Evolutionary conservation across 106 monocot genomes (phyloP).

Genomic region (Dendrobium nobile): DNA sequence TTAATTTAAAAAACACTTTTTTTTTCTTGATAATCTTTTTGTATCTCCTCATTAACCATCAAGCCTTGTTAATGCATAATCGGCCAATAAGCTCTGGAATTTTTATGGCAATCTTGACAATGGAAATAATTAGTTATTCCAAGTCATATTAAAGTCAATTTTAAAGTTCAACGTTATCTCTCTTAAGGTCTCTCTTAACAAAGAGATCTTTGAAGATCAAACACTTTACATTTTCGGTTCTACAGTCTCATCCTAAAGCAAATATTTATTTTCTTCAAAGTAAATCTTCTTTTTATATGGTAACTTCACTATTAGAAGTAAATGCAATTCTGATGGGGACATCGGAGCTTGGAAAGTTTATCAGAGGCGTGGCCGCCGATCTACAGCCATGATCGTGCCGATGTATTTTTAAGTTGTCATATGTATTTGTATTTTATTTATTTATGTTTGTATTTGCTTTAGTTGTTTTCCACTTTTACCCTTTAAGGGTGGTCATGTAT

Average conservation of each 20-base stretch:
- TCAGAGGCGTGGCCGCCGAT: too few relatives aligned
- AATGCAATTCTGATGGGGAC: background rate
- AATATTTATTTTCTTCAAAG: background rate
- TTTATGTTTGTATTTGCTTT: too few relatives aligned
- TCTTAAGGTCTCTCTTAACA: background rate
- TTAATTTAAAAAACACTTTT: background rate
- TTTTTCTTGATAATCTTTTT: background rate
- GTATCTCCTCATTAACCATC: background rate
- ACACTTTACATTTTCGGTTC: background rate
- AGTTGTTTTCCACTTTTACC: too few relatives aligned
- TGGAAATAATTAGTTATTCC: background rate
- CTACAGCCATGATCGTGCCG: too few relatives aligned
- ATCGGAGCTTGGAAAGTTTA: too few relatives aligned
- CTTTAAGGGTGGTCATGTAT: too few relatives aligned
- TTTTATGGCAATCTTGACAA: background rate
- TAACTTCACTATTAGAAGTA: background rate
- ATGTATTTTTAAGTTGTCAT: too few relatives aligned
- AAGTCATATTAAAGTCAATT: background rate
- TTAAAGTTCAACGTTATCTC: background rate
- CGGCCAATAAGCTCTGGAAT: background rate
- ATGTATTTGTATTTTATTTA: too few relatives aligned
- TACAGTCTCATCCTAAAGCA: background rate
- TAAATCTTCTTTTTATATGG: background rate
- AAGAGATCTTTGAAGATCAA: background rate
- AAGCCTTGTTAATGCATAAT: background rate